These are phyloP conservation scores for Claviceps spartinae DNA, from an alignment of 2,329 filamentous ascomycete species.

Conservation along the genomic window DNA sequence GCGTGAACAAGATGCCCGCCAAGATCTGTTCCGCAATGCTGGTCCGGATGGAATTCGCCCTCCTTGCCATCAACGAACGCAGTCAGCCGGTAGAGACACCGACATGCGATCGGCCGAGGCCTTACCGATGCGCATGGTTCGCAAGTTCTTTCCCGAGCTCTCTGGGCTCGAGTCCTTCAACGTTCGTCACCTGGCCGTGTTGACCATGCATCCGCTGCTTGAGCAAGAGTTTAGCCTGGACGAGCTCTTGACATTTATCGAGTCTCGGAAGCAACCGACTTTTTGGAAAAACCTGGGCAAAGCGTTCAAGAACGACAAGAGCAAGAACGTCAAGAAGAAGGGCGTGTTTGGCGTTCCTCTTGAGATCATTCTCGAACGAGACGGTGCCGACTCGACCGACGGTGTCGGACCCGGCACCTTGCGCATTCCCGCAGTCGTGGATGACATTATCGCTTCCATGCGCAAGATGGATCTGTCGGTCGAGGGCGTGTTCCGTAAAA, in stretches of 20 bases:
- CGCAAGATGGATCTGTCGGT: conserved; percentile 98
- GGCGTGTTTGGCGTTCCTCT: conserved; percentile 84
- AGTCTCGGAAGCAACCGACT: conserved; percentile 74
- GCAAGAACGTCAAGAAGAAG: conserved; percentile 73
- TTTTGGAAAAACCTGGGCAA: conserved; percentile 99
- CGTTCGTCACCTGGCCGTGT: conserved; percentile 82
- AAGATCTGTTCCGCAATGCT: conserved; percentile 52
- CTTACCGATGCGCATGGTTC: conserved; percentile 41
- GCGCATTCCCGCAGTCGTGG: conserved; percentile 85
- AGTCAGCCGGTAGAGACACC: conserved; percentile 36
- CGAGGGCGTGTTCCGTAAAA: conserved; percentile 97
- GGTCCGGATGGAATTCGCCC: conserved; percentile 29
- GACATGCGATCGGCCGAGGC: conserved; percentile 38
- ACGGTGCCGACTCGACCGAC: conserved; percentile 94
- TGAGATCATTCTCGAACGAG: conserved; percentile 79
- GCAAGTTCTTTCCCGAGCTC: conserved; percentile 91
- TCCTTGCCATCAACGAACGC: conserved; percentile 54
- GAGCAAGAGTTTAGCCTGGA: conserved; percentile 88
- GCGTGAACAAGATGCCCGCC: conserved; percentile 35
- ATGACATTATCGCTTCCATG: conserved; percentile 89
- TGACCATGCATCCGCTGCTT: conserved; percentile 87
- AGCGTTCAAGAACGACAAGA: conserved; percentile 78
- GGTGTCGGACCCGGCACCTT: conserved; percentile 86
- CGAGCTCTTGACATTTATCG: conserved; percentile 82
- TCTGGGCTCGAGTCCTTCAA: conserved; percentile 96